phyloP scores from a whole-genome alignment of 75 land plant genomes.

The Cryptomeria japonica region DNA sequence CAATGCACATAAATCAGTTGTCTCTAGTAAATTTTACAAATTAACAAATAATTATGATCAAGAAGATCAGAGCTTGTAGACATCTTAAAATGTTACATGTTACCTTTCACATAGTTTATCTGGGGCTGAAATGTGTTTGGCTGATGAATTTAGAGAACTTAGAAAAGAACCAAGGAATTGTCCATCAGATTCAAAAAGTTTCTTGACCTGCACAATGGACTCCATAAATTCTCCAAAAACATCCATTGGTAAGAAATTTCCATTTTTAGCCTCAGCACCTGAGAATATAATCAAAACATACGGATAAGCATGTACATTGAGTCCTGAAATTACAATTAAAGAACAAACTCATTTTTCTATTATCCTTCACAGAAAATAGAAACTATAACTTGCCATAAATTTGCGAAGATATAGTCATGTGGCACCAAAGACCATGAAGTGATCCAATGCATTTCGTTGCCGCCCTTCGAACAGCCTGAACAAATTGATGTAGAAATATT shows the following conservation, averaged over 20 bases:
- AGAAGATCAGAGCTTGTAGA: not conserved
- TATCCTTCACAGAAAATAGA: not conserved
- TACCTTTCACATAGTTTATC: slow-evolving; percentile 35
- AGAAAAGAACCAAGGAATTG: slow-evolving; percentile 47
- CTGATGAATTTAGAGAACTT: slow-evolving; percentile 37
- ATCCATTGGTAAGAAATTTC: slow-evolving; percentile 12
- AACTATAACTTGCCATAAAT: slow-evolving; percentile 30
- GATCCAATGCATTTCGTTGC: slow-evolving; percentile 53
- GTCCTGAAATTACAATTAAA: no score
- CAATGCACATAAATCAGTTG: not conserved
- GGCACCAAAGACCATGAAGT: slow-evolving; percentile 25
- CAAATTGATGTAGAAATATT: not conserved
- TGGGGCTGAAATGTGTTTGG: slow-evolving; percentile 27
- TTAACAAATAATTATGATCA: not conserved
- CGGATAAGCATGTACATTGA: not conserved
- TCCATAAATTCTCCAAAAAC: slow-evolving; percentile 47
- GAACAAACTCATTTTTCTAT: not conserved
- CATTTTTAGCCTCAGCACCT: slow-evolving; percentile 20
- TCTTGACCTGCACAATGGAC: slow-evolving; percentile 36
- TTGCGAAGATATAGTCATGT: slow-evolving; percentile 10
- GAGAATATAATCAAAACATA: not conserved
- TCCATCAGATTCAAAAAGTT: slow-evolving; percentile 44
- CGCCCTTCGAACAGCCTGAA: slow-evolving; percentile 55
- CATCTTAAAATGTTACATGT: not conserved
- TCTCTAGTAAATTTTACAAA: not conserved